phyloP scores from a whole-genome alignment of 1,284 basidiomycete genomes.

The Microbotryum intermedium region DNA sequence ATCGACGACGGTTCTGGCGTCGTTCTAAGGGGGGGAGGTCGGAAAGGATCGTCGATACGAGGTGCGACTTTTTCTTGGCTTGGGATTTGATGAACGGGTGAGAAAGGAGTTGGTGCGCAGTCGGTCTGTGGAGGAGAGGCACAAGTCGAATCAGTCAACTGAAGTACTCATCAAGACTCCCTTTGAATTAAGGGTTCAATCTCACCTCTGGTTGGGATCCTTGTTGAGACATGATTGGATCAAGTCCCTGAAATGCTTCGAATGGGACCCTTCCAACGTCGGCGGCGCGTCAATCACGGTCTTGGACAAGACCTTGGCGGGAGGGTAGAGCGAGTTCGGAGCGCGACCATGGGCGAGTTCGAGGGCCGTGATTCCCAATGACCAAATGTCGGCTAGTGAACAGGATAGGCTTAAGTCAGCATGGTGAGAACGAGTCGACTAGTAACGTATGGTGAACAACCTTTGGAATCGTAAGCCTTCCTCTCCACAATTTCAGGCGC shows the following conservation, averaged over 20 bases:
- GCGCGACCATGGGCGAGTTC: slow-evolving; percentile 75
- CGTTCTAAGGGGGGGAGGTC: slow-evolving; percentile 33
- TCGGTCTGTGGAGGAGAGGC: slow-evolving; percentile 48
- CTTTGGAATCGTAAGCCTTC: slow-evolving; percentile 66
- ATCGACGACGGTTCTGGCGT: slow-evolving; percentile 28
- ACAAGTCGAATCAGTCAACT: not conserved
- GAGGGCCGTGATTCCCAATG: slow-evolving; percentile 79
- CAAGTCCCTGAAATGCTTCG: slow-evolving; percentile 69
- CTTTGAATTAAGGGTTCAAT: not conserved
- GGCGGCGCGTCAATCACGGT: slow-evolving; percentile 47
- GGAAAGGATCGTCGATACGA: slow-evolving; percentile 60
- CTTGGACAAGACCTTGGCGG: slow-evolving; percentile 64
- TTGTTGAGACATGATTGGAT: slow-evolving; percentile 72
- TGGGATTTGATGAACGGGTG: slow-evolving; percentile 65
- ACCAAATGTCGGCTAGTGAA: slow-evolving; percentile 72
- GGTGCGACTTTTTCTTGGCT: slow-evolving; percentile 63
- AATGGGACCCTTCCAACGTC: slow-evolving; percentile 65
- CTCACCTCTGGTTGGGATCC: slow-evolving; percentile 61
- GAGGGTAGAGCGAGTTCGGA: slow-evolving; percentile 64
- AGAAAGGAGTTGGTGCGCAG: slow-evolving; percentile 64
- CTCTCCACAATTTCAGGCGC: slow-evolving; percentile 81
- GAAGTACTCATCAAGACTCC: too few species aligned
- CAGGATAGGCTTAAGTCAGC: not conserved
- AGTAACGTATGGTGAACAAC: slow-evolving; percentile 7
- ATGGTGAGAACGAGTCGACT: not conserved